These are phyloP conservation scores for Allomyces javanicus DNA, from an alignment of 192 early-diverging fungal species.

Conservation along the genomic window DNA sequence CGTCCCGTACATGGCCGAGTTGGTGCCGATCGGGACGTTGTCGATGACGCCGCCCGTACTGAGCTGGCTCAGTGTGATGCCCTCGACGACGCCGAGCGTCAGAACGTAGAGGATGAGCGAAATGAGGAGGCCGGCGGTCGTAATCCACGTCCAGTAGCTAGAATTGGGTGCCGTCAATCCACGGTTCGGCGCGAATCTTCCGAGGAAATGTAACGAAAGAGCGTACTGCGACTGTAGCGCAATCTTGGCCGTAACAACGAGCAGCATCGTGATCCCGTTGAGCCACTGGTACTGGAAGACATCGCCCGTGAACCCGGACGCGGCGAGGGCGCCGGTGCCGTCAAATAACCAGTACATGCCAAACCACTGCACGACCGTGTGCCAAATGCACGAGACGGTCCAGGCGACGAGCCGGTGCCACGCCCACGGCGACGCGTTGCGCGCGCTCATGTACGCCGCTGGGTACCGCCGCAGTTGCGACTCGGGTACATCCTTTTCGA, in stretches of 20 bases:
- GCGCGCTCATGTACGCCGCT: neutral
- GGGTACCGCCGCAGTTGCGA: neutral
- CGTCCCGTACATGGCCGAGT: neutral
- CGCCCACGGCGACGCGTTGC: neutral
- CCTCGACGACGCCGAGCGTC: neutral
- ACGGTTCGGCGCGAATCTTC: no score
- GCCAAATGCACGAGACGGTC: neutral
- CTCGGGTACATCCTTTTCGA: neutral
- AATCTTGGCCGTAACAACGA: slow-evolving; percentile 77
- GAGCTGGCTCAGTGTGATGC: neutral
- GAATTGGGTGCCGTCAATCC: no score
- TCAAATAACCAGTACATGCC: neutral
- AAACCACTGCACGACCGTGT: neutral
- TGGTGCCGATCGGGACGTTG: neutral
- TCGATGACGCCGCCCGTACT: neutral
- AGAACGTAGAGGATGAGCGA: neutral
- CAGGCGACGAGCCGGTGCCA: neutral
- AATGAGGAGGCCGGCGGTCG: neutral
- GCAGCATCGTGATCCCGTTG: slow-evolving; percentile 61
- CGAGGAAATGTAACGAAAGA: no score
- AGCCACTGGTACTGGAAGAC: slow-evolving; percentile 65
- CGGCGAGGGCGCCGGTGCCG: slow-evolving; percentile 37
- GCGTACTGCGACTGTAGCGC: slow-evolving; percentile 42
- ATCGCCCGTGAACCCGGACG: slow-evolving; percentile 50
- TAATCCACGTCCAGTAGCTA: neutral